These are phyloP conservation scores for Cadophora luteo-olivacea DNA, from an alignment of 2,329 filamentous ascomycete genomes.

Conservation along the genomic window DNA sequence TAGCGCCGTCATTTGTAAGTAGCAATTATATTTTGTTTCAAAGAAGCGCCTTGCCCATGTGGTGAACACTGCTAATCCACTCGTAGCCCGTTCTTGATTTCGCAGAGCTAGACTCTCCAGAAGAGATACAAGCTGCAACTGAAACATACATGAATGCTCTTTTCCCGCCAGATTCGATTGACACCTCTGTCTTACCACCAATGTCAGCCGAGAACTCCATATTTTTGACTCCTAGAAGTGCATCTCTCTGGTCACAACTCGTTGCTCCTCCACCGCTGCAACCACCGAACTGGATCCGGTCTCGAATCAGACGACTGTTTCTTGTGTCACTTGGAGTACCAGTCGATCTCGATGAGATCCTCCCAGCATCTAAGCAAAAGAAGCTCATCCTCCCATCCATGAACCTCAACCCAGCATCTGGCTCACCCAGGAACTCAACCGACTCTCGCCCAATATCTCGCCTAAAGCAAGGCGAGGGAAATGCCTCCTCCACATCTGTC, in stretches of 20 bases:
- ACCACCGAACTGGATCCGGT: slow-evolving; percentile 97
- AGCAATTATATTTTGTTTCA: slow-evolving; percentile 39
- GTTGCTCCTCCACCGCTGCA: slow-evolving; percentile 93
- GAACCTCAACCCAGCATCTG: slow-evolving; percentile 52
- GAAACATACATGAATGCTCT: slow-evolving; percentile 71
- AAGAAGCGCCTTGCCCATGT: slow-evolving; percentile 19
- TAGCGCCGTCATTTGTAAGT: slow-evolving; percentile 52
- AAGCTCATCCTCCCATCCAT: slow-evolving; percentile 93
- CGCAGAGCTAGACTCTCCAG: slow-evolving; percentile 61
- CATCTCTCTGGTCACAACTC: slow-evolving; percentile 94
- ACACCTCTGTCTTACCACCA: slow-evolving; percentile 57
- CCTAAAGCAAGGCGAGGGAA: slow-evolving; percentile 49
- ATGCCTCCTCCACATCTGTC: slow-evolving; percentile 63
- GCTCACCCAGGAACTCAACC: slow-evolving; percentile 60
- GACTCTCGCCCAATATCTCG: slow-evolving; percentile 51
- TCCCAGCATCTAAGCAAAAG: slow-evolving; percentile 97
- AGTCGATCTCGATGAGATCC: slow-evolving; percentile 95
- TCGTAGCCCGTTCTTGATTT: slow-evolving; percentile 71
- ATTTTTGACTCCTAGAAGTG: slow-evolving; percentile 84
- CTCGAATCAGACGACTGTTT: slow-evolving; percentile 91
- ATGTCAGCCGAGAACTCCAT: slow-evolving; percentile 58
- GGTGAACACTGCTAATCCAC: slow-evolving; percentile 38
- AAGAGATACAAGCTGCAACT: slow-evolving; percentile 65
- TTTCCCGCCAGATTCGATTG: slow-evolving; percentile 65
- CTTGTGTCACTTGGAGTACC: slow-evolving; percentile 95